Evolutionary conservation across 2,329 filamentous ascomycete genomes (phyloP), one percentile per base, ranked within the genome.

Genomic region (Penicillium janthinellum): DNA sequence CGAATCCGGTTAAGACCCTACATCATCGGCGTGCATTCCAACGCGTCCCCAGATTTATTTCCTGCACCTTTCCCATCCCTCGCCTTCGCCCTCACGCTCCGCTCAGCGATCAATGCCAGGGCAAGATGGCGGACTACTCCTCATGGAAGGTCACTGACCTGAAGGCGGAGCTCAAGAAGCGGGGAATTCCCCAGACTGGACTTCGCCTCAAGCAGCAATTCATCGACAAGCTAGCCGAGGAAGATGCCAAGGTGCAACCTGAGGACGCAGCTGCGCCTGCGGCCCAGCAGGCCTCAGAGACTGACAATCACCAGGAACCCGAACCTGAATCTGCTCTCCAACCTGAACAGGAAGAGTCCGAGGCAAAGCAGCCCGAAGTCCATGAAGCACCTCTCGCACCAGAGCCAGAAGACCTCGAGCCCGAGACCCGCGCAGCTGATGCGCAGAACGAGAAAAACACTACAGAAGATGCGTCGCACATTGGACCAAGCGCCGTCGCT

Each of bases 121-220:
- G 53, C 63, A 72, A 42, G 37, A 84, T 84, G 83, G 76, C 78
- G 61, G 82, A 84, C 65, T 85, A 82, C 72, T 79, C 73, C 57
- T 82, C 81, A 75, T 83, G 88, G 70, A 93, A 90, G 77, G 90
- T 94, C 63, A 81, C 87, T 37, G 89, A 92, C 70, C 83, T 94
- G 59, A 90, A 88, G 75, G 85, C 86, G 22, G 89, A 92, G 79
- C 82, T 93, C 44, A 92, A 90, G 77, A 82, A 81, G 59, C 85
- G 90, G 64, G 87, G 87, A n/a, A 83, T 93, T 41, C 79, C 86
- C 5, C 84, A 87, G 62, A 84, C 85, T 25, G 90, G 90, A 8
- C 82, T 92, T 54, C 90, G 92, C 73, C 83, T 87, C 25, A 90
- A 89, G 60, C 84, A 80, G 53, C 74, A 81, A 31, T 76, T 92